These are phyloP conservation scores for Steccherinum ochraceum DNA, from an alignment of 768 basidiomycete genomes.

Conservation along the genomic window DNA sequence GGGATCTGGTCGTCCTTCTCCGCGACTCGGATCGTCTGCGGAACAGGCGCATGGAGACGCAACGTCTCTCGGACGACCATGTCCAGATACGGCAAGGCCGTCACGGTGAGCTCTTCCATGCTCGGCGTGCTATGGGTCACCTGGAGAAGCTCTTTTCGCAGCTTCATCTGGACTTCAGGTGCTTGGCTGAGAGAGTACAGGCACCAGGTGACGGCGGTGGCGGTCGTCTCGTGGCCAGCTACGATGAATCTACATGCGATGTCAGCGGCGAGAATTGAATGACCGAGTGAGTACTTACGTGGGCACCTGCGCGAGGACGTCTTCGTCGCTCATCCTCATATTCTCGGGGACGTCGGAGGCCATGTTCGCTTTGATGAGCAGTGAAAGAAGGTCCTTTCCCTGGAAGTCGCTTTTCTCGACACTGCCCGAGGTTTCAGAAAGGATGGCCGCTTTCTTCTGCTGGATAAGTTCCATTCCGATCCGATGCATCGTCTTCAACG, in stretches of 20 bases:
- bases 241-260: constrained; percentile 19
- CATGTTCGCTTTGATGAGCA: constrained; percentile 61
- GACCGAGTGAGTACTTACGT: background rate
- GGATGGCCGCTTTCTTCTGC: constrained; percentile 28
- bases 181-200: constrained; percentile 27
- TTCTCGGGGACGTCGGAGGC: constrained; percentile 48
- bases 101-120: constrained; percentile 25
- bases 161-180: constrained; percentile 40
- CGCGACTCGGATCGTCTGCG: constrained; percentile 6
- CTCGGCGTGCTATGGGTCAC: constrained; percentile 10
- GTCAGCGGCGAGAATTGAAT: background rate
- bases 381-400: constrained; percentile 50
- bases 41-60: constrained; percentile 19
- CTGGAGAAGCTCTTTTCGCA: constrained; percentile 49
- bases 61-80: constrained; percentile 10
- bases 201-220: constrained; percentile 22
- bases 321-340: constrained; percentile 54
- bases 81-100: constrained; percentile 27
- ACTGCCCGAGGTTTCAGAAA: constrained; percentile 20
- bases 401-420: constrained; percentile 24
- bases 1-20: constrained; percentile 13
- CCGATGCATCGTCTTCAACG: constrained; percentile 13
- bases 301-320: constrained; percentile 39
- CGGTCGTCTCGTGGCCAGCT: constrained; percentile 26
- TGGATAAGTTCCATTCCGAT: constrained; percentile 24